phyloP scores from a whole-genome alignment of 495 filamentous ascomycete genomes.

The Penicillium nucicola region DNA sequence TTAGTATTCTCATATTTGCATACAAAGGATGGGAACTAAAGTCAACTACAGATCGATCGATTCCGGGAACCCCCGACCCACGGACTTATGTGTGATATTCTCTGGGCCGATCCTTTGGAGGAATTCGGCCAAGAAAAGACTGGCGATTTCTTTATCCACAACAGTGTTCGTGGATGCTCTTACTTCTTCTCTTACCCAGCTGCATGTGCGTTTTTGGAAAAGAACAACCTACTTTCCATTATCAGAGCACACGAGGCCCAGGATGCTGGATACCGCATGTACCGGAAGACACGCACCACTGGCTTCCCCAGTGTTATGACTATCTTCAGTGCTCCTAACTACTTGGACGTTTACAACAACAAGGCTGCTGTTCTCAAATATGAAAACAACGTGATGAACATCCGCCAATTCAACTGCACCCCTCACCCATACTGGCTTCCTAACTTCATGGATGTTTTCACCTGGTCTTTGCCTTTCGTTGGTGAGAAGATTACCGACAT shows the following conservation, averaged over 20 bases:
- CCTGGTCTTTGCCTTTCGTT: constrained; percentile 97
- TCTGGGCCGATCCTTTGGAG: constrained; percentile 98
- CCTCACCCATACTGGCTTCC: constrained; percentile 99
- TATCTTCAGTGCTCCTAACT: constrained; percentile 98
- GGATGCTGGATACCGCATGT: constrained; percentile 98
- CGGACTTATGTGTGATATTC: constrained; percentile 97
- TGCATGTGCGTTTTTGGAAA: constrained; percentile 97
- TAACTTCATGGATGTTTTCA: constrained; percentile 99
- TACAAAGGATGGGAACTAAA: background rate
- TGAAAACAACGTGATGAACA: constrained; percentile 99
- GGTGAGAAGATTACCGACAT: constrained; percentile 99
- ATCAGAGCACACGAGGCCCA: constrained; percentile 99
- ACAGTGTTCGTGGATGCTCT: constrained; percentile 96
- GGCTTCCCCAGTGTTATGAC: constrained; percentile 99
- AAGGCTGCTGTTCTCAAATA: constrained; percentile 98
- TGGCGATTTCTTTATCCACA: constrained; percentile 94
- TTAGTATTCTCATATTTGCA: constrained; percentile 38
- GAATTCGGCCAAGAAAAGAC: constrained; percentile 99
- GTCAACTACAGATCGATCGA: constrained; percentile 73
- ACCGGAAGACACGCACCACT: constrained; percentile 94
- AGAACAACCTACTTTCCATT: constrained; percentile 96
- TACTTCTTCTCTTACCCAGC: constrained; percentile 99
- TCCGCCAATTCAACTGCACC: constrained; percentile 98
- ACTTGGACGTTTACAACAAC: constrained; percentile 99
- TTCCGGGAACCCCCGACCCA: constrained; percentile 97